Conservation (phyloP, 2,329 filamentous ascomycete species). For the Cordyceps sp. region DNA sequence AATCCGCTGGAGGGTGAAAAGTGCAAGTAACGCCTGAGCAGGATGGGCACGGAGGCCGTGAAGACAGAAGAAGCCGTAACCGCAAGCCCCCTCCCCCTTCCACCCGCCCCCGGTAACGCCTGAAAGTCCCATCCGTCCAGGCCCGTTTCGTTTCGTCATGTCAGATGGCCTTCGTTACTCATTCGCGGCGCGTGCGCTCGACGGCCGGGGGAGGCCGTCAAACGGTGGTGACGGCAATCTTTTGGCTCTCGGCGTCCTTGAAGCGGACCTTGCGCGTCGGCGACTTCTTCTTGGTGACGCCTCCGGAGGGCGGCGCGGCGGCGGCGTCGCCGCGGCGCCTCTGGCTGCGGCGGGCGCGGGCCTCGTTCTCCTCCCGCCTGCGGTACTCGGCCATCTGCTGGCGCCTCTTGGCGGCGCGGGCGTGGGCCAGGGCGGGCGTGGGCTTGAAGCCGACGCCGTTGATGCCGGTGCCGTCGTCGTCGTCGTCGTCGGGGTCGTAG, state of each 20-base stretch:
- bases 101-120: no score
- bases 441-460: slow-evolving; percentile 53
- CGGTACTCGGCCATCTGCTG: slow-evolving; percentile 47
- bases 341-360: slow-evolving; percentile 36
- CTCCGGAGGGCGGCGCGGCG: slow-evolving; percentile 8
- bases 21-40: no score
- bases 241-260: slow-evolving; percentile 19
- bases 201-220: slow-evolving; percentile 5
- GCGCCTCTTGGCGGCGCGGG: slow-evolving; percentile 36
- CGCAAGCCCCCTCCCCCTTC: no score
- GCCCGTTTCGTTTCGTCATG: background rate
- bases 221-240: slow-evolving; percentile 13
- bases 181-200: background rate
- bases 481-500: slow-evolving; percentile 45
- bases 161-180: background rate
- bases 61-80: no score
- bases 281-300: slow-evolving; percentile 9
- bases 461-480: slow-evolving; percentile 50
- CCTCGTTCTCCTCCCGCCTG: slow-evolving; percentile 43
- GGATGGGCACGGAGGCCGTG: no score
- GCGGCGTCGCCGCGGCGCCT: slow-evolving; percentile 23
- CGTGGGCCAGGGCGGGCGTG: slow-evolving; percentile 41
- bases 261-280: slow-evolving; percentile 21
- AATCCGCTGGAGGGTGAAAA: no score
- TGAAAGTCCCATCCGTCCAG: no score